These are phyloP conservation scores for Trichothecium sympodiale DNA, from an alignment of 2,329 filamentous ascomycete genomes.

Conservation along the genomic window DNA sequence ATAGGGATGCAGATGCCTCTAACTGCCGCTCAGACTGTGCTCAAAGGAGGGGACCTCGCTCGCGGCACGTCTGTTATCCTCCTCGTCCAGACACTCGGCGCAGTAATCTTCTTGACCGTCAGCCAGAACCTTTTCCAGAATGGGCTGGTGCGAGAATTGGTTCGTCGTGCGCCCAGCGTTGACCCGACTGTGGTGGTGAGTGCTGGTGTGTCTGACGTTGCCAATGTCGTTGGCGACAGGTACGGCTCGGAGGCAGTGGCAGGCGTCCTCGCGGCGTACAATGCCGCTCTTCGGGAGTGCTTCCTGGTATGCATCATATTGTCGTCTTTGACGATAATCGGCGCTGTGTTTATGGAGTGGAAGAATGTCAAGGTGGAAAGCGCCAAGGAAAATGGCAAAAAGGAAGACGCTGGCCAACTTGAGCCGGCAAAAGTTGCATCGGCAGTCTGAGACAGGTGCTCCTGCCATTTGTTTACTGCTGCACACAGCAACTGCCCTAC, in stretches of 20 bases:
- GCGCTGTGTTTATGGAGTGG: slow-evolving; percentile 6
- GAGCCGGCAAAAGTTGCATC: no score
- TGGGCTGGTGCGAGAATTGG: slow-evolving; percentile 5
- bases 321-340: slow-evolving; percentile 4
- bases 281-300: slow-evolving; percentile 36
- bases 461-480: no score
- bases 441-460: no score
- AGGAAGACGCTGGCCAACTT: no score
- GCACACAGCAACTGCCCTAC: no score
- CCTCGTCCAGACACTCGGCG: slow-evolving; percentile 8
- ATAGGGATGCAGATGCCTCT: slow-evolving; percentile 7
- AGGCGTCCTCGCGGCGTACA: slow-evolving; percentile 45
- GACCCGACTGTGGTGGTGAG: slow-evolving; percentile 16
- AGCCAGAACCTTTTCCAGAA: slow-evolving; percentile 9
- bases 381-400: background rate
- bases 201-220: slow-evolving; percentile 37
- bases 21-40: slow-evolving; percentile 7
- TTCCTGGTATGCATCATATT: slow-evolving; percentile 6
- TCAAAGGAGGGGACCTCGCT: slow-evolving; percentile 7
- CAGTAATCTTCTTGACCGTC: slow-evolving; percentile 8
- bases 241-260: slow-evolving; percentile 23
- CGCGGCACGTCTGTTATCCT: slow-evolving; percentile 8
- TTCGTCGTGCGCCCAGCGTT: slow-evolving; percentile 14
- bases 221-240: slow-evolving; percentile 26
- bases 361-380: slow-evolving; percentile 5